These are phyloP conservation scores for Xylaria curta DNA, from an alignment of 495 filamentous ascomycete genomes.

Conservation along the genomic window DNA sequence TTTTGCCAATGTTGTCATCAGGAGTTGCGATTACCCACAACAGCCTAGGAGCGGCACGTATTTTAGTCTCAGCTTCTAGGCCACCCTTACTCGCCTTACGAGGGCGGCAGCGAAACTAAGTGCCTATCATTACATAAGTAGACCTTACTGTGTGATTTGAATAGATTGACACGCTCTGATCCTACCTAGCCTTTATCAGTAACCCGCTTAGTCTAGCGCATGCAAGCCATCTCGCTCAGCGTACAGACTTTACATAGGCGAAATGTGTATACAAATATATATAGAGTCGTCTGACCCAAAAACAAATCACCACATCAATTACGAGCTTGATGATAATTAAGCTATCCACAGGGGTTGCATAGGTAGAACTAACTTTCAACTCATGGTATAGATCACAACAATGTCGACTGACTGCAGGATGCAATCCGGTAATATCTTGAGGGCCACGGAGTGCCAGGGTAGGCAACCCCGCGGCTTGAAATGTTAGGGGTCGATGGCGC, in stretches of 20 bases:
- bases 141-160: neutral
- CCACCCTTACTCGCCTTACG: neutral
- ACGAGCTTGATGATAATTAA: neutral
- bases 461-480: slow-evolving; percentile 10
- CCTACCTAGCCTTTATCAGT: neutral
- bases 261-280: neutral
- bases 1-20: neutral
- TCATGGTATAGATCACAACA: neutral
- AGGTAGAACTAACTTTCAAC: neutral
- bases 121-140: neutral
- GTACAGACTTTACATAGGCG: neutral
- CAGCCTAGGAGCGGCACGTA: slow-evolving; percentile 1
- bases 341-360: neutral
- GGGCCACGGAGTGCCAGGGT: neutral
- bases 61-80: neutral
- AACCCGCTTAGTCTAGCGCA: neutral
- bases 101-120: neutral
- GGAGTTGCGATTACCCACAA: neutral
- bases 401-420: neutral
- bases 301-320: neutral
- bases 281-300: neutral
- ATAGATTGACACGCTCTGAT: neutral
- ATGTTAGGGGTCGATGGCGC: neutral
- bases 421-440: neutral
- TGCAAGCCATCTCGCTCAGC: slow-evolving; percentile 3